phyloP scores from a whole-genome alignment of 2,329 filamentous ascomycete species.

The Botrytis cinerea region DNA sequence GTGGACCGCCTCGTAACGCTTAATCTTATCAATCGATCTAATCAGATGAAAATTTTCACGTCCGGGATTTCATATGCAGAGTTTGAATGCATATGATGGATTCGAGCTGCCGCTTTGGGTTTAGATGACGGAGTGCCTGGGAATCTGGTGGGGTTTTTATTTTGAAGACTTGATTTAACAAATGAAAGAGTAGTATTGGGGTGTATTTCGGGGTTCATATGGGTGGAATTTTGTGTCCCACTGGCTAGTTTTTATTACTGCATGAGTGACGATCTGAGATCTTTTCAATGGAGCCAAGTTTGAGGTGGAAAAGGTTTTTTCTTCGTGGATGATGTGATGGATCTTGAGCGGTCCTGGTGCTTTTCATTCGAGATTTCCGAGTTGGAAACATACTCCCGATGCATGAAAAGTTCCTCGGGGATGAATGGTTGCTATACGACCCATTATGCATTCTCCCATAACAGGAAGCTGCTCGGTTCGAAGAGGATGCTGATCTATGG shows the following conservation, averaged over 20 bases:
- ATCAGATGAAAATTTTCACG: constrained; percentile 23
- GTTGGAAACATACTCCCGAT: background rate
- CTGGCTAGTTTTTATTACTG: constrained; percentile 2
- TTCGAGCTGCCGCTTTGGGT: background rate
- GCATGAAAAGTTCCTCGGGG: background rate
- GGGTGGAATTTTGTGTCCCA: background rate
- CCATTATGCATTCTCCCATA: background rate
- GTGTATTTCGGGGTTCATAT: background rate
- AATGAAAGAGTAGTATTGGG: background rate
- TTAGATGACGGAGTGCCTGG: background rate
- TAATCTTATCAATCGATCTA: constrained; percentile 27
- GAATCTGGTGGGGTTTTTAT: background rate
- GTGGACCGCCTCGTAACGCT: background rate
- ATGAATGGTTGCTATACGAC: background rate
- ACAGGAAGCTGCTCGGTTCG: background rate
- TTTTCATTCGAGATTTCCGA: background rate
- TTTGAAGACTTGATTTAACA: background rate
- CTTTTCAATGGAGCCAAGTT: background rate
- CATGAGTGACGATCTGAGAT: background rate
- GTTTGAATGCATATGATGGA: background rate
- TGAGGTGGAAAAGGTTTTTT: background rate
- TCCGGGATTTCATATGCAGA: background rate
- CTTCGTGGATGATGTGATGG: background rate
- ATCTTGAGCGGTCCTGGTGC: no score
- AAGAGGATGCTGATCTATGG: background rate